Conservation (phyloP, 768 basidiomycete genomes). For the Pisolithus sp. region DNA sequence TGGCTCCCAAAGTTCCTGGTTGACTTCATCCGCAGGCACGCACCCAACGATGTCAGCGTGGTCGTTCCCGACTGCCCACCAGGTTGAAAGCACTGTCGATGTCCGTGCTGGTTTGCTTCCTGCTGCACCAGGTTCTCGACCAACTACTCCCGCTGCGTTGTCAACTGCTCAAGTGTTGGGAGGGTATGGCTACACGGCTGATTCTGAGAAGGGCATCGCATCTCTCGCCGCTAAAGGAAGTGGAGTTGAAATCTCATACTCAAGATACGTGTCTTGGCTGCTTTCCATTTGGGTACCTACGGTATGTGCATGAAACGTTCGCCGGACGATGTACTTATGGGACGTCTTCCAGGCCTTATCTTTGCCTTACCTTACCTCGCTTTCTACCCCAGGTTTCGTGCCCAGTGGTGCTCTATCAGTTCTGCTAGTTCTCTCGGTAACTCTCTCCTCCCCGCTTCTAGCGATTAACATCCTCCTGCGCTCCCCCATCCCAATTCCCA, state of each 20-base stretch:
- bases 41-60: constrained; percentile 56
- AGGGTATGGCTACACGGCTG: constrained; percentile 58
- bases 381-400: constrained; percentile 35
- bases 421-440: constrained; percentile 57
- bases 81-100: constrained; percentile 36
- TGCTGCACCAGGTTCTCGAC: constrained; percentile 34
- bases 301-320: constrained; percentile 35
- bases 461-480: constrained; percentile 55
- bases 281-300: constrained; percentile 62
- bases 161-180: constrained; percentile 58
- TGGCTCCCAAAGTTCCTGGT: constrained; percentile 68
- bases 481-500: constrained; percentile 60
- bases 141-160: constrained; percentile 44
- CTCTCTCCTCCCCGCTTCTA: constrained; percentile 61
- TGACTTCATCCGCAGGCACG: constrained; percentile 57
- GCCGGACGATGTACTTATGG: neutral
- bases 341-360: constrained; percentile 42
- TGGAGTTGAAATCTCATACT: constrained; percentile 50
- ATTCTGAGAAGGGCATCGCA: constrained; percentile 49
- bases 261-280: constrained; percentile 57
- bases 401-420: constrained; percentile 38
- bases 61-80: constrained; percentile 55
- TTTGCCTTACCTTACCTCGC: constrained; percentile 51
- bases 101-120: constrained; percentile 37
- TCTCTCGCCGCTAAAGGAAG: constrained; percentile 39